These are phyloP conservation scores for Fusarium poae DNA, from an alignment of 2,329 filamentous ascomycete species.

Conservation along the genomic window DNA sequence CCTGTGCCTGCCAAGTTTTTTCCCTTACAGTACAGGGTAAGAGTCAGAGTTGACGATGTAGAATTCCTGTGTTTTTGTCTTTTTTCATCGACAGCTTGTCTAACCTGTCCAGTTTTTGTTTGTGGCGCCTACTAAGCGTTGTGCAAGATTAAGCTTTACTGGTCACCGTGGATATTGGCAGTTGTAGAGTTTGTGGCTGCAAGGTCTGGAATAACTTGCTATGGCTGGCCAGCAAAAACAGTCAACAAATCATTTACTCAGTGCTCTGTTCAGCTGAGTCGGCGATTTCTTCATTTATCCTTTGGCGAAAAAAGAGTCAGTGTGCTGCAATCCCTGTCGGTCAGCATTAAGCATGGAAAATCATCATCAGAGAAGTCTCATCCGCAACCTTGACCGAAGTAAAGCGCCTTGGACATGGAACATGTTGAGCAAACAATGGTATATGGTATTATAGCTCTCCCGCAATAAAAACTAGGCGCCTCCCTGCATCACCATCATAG, in stretches of 20 bases:
- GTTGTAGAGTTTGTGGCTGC: not conserved
- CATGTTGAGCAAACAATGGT: not conserved
- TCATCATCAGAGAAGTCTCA: constrained; percentile 1
- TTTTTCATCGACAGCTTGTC: not conserved
- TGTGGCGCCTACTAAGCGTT: constrained; percentile 4
- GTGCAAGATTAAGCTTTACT: not conserved
- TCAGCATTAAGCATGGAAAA: constrained; percentile 9
- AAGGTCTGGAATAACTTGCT: not conserved
- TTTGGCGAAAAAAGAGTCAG: not conserved
- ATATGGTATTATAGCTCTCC: not conserved
- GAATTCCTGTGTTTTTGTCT: not conserved
- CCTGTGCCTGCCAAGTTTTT: constrained; percentile 10
- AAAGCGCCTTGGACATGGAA: not conserved
- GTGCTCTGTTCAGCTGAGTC: not conserved
- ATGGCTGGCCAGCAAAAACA: constrained; percentile 1
- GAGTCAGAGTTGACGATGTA: not conserved
- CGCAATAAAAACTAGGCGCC: not conserved
- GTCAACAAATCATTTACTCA: not conserved
- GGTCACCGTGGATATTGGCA: constrained; percentile 1
- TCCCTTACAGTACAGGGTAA: not conserved
- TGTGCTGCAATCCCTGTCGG: constrained; percentile 9
- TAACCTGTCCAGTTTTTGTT: not conserved
- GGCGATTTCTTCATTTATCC: not conserved
- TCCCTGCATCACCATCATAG: constrained; percentile 9
- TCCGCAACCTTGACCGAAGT: not conserved